A percentile compares a stretch with the other conserved stretches of the same genome.
These are phyloP conservation scores for Pichia eremophila DNA, from an alignment of 805 yeast genomes.

Conservation along the genomic window DNA sequence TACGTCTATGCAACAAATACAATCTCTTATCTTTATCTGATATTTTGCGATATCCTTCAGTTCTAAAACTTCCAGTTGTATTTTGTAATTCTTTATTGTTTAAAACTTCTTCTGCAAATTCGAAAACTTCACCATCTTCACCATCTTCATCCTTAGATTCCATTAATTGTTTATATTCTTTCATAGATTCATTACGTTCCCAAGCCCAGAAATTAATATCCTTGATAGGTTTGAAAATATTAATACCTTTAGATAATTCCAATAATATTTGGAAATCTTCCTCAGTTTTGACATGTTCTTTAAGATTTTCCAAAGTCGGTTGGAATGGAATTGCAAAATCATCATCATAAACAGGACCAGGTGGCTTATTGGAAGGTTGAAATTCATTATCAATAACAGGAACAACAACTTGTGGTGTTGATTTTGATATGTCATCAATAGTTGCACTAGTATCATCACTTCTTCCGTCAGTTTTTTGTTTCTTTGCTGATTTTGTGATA, in stretches of 20 bases:
- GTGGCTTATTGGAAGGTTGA: slow-evolving; percentile 42
- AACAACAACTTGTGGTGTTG: slow-evolving; percentile 19
- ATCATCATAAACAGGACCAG: slow-evolving; percentile 46
- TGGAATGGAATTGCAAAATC: slow-evolving; percentile 28
- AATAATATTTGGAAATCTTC: slow-evolving; percentile 59
- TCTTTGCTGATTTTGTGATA: slow-evolving; percentile 2
- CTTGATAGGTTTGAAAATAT: slow-evolving; percentile 15
- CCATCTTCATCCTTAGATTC: slow-evolving; percentile 15
- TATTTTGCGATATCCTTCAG: slow-evolving; percentile 66
- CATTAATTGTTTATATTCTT: slow-evolving; percentile 24
- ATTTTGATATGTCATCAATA: slow-evolving; percentile 10
- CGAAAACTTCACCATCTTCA: slow-evolving; percentile 21
- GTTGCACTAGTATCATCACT: slow-evolving; percentile 11
- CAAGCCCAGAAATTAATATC: slow-evolving; percentile 58
- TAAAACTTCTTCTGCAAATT: slow-evolving; percentile 22
- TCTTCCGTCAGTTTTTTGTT: neutral
- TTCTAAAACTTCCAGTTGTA: slow-evolving; percentile 51
- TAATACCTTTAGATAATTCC: slow-evolving; percentile 29
- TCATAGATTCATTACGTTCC: slow-evolving; percentile 29
- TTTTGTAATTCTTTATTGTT: slow-evolving; percentile 27
- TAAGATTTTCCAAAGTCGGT: slow-evolving; percentile 40
- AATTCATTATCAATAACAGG: slow-evolving; percentile 26
- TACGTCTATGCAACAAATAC: slow-evolving; percentile 76
- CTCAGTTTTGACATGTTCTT: slow-evolving; percentile 52
- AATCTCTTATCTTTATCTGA: slow-evolving; percentile 64